Base-by-base conservation (phyloP, 2,329 filamentous ascomycete species). In the Karstenula rhodostoma region DNA sequence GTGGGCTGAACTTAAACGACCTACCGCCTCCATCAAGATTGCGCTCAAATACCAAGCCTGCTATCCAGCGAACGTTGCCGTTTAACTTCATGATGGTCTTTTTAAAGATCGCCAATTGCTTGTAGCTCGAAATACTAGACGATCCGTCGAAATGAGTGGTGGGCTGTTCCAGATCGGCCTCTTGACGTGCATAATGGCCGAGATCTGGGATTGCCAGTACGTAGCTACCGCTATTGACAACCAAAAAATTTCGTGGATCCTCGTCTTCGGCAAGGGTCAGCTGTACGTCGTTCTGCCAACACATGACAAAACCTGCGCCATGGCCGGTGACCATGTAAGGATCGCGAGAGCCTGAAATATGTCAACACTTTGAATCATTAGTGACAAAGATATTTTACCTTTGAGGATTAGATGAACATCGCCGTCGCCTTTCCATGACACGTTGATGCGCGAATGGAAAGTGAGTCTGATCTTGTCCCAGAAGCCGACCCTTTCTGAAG, bases 21-120 rank as follows among this genome's bases (percentile, higher is more conserved):
- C 95, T 87, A 56, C 85, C 83, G 35, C 89, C 90, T 56, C 89
- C 81, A 47, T 88, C 86, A 32, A 94, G 83, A 64, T 94, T 91
- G 48, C 90, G 89, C 78, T 99, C 95, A 73, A 99, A 99, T 52
- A 96, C 92, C 42, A 99, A 83, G 0, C 95, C 96, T 15, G 91
- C 89, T 73, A 94, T 86, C 92, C 93, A 97, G 77, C 93, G 91
- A 0, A 99, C 95, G 72, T 95, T 96, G 15, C 95, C 95, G 3
- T 95, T 98, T 13, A 99, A 84, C 79, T 99, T 99, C 94, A 99
- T 98, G 54, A 97, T 88, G 3, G 98, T 95, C 79, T 99, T 99
- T 78, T 97, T 97, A 84, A 99, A 99, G 0, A 89, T 84, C n/a
- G 93, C 91, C 2, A 90, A 88, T 37, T 90, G 87, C 68, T 88